Conservation (phyloP, 2,329 filamentous ascomycete species). For the Microsporum ferrugineum region DNA sequence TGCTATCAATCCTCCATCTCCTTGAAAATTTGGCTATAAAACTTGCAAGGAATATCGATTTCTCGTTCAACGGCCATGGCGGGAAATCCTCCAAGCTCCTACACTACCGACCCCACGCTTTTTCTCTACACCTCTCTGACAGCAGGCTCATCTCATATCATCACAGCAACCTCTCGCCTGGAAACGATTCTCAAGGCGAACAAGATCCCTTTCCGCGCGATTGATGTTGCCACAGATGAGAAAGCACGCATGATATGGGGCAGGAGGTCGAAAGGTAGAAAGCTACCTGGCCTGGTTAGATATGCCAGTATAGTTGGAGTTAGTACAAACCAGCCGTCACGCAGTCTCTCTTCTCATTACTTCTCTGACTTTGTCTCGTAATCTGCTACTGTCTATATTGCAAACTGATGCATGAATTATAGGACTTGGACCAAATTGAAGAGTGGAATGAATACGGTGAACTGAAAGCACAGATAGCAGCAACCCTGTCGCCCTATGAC, state of each 20-base stretch:
- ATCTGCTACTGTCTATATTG: neutral
- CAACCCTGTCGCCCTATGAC: constrained; percentile 14
- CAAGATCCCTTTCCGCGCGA: constrained; percentile 80
- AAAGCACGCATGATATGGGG: constrained; percentile 83
- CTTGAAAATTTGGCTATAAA: neutral
- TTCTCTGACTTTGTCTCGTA: neutral
- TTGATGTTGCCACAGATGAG: constrained; percentile 84
- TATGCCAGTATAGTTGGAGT: constrained; percentile 76
- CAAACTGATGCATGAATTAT: neutral
- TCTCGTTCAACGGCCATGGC: constrained; percentile 19
- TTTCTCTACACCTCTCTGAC: constrained; percentile 96
- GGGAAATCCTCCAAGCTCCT: constrained; percentile 23
- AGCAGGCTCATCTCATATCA: constrained; percentile 87
- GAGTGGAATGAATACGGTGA: constrained; percentile 99
- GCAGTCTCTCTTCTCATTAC: neutral
- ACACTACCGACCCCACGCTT: constrained; percentile 53
- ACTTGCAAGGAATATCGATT: neutral
- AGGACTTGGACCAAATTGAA: constrained; percentile 91
- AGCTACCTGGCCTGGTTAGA: constrained; percentile 80
- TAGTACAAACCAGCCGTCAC: constrained; percentile 27
- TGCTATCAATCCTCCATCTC: neutral
- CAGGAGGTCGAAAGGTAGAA: constrained; percentile 70
- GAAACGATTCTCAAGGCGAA: constrained; percentile 95
- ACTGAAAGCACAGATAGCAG: constrained; percentile 65
- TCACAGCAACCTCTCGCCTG: constrained; percentile 87